These are phyloP conservation scores for Skeletonema tropicum DNA, from an alignment of 108 stramenopile genomes.

Conservation along the genomic window DNA sequence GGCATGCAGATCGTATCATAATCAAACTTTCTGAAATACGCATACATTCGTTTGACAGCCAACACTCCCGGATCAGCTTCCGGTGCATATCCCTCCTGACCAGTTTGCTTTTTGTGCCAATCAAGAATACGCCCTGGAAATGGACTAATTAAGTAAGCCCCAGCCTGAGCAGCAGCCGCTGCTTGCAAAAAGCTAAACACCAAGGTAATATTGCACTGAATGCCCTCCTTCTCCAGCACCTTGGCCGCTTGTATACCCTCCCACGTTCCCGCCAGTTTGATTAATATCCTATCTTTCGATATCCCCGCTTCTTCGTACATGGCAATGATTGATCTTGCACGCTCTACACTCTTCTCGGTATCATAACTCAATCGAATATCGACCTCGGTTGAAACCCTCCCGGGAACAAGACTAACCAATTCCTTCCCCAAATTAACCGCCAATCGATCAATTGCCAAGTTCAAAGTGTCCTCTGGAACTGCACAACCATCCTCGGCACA, in stretches of 20 bases:
- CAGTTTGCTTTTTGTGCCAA: constrained; percentile 88
- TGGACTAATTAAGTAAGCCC: constrained; percentile 94
- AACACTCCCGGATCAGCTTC: constrained; percentile 93
- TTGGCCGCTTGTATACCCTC: constrained; percentile 96
- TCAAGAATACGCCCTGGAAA: constrained; percentile 98
- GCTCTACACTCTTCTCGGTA: constrained; percentile 81
- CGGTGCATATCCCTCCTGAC: constrained; percentile 63
- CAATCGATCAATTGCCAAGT: constrained; percentile 90
- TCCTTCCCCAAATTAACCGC: constrained; percentile 95
- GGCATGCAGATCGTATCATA: constrained; percentile 98
- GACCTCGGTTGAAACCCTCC: constrained; percentile 96
- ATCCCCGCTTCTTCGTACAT: constrained; percentile 93
- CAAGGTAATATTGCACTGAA: constrained; percentile 95
- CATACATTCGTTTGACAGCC: constrained; percentile 86
- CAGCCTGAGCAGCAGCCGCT: constrained; percentile 94
- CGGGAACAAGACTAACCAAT: constrained; percentile 85
- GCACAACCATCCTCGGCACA: constrained; percentile 65
- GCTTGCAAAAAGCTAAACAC: constrained; percentile 96
- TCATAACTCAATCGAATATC: constrained; percentile 95
- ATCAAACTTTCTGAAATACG: constrained; percentile 84
- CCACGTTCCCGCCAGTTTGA: constrained; percentile 99
- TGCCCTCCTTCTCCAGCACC: constrained; percentile 91
- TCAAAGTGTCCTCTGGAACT: constrained; percentile 47
- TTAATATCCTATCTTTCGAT: constrained; percentile 80
- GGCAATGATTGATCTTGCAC: constrained; percentile 88